Evolutionary conservation across 768 basidiomycete genomes (phyloP).

Genomic region (Paxillus ammoniavirescens): DNA sequence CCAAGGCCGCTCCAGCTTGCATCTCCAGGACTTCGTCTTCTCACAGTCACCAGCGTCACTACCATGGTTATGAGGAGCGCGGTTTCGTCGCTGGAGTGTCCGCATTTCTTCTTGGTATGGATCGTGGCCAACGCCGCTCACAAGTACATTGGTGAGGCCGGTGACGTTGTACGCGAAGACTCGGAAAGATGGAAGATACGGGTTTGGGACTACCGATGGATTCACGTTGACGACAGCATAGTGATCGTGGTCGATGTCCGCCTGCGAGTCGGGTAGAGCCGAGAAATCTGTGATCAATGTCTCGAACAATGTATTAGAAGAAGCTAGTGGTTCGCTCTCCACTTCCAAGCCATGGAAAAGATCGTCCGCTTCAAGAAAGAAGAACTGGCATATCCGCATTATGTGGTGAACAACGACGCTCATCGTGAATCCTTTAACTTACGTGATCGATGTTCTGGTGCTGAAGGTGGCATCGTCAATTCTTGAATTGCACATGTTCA

Average conservation of each 20-base stretch:
- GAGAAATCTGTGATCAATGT: constrained; percentile 64
- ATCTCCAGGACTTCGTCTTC: constrained; percentile 65
- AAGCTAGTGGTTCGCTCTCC: constrained; percentile 12
- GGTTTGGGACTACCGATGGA: constrained; percentile 85
- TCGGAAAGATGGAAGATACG: constrained; percentile 77
- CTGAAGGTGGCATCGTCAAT: constrained; percentile 33
- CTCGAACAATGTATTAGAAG: constrained; percentile 28
- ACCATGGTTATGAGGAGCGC: constrained; percentile 44
- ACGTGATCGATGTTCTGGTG: constrained; percentile 88
- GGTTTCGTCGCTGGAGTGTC: constrained; percentile 4
- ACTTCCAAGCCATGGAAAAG: constrained; percentile 42
- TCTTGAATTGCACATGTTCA: constrained; percentile 27
- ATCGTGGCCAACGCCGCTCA: constrained; percentile 8
- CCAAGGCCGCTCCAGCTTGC: constrained; percentile 59
- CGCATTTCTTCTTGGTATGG: background rate
- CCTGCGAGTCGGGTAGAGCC: constrained; percentile 51
- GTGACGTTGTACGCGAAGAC: constrained; percentile 82
- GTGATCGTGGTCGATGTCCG: constrained; percentile 55
- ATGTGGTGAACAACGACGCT: background rate
- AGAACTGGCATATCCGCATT: constrained; percentile 40
- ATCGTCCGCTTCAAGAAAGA: constrained; percentile 53
- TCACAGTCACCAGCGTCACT: constrained; percentile 41
- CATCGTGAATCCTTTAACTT: constrained; percentile 24
- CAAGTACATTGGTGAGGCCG: constrained; percentile 17
- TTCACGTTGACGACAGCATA: constrained; percentile 78